Evolutionary conservation across 768 basidiomycete species (phyloP), one percentile per base, ranked within the genome.

Genomic region (Tylopilus intermedius): DNA sequence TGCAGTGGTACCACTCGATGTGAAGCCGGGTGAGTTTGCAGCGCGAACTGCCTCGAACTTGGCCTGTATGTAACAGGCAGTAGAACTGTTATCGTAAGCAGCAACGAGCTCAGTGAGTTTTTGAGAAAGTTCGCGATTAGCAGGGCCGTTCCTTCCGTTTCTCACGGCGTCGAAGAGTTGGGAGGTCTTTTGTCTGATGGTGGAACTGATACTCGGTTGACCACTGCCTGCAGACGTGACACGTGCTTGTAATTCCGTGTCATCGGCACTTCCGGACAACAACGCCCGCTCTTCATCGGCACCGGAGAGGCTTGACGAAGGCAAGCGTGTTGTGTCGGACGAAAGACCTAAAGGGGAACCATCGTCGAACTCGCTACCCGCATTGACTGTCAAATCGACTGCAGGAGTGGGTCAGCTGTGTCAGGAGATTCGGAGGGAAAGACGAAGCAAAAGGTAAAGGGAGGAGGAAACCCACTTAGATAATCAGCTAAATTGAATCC

Each of bases 401-500:
- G 62, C 4, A 51, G 8, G 45, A 55, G 29, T 40, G 6, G 38
- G 30, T 58, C 39, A 65, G 38, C 44, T 26, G 26, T 2, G 10
- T 11, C 27, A 24, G 24, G 2, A 30, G 30, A 10, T 3, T 30
- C 30, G 30, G 39, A 21, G 22, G 4, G 27, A 26, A n/a, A 14
- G 14, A 10, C 11, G 39, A 40, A 21, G 8, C 18, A 11, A 8
- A 7, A 13, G 22, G 22, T 8, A 41, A 24, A 49, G 29, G 5
- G n/a, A 7, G 10, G 11, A 10, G 6, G 35, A 15, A 39, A 79
- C 88, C 49, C 65, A 94, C 94, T 97, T 51, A 98, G 73, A 71
- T 84, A 97, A 72, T 99, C 96, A 0, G 95, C 96, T 58, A 98
- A 90, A 65, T 99, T 99, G 69, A 94, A 98, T 0, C 95, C 96